Conservation (phyloP, 1,139 yeast species). For the Protomyces gravidus region DNA sequence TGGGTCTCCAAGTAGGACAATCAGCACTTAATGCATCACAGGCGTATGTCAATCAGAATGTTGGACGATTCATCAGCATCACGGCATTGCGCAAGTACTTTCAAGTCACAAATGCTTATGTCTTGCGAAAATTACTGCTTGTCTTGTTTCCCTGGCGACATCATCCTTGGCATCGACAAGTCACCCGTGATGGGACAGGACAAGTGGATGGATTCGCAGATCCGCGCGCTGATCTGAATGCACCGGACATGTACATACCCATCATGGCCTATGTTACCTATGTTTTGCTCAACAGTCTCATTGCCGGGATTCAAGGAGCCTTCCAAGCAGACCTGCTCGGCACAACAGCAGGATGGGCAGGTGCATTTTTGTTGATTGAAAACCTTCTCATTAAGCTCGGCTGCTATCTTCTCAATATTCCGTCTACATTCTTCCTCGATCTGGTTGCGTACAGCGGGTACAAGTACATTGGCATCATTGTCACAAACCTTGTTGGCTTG, state of each 20-base stretch:
- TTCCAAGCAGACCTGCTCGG: slow-evolving; percentile 94
- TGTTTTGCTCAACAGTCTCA: slow-evolving; percentile 74
- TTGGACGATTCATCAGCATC: slow-evolving; percentile 43
- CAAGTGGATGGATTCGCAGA: slow-evolving; percentile 56
- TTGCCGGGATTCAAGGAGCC: slow-evolving; percentile 81
- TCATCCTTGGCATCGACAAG: slow-evolving; percentile 57
- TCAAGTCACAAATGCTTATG: slow-evolving; percentile 86
- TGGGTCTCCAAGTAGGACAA: slow-evolving; percentile 87
- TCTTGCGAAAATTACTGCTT: slow-evolving; percentile 63
- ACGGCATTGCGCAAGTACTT: slow-evolving; percentile 71
- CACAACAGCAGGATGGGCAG: slow-evolving; percentile 79
- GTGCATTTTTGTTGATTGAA: slow-evolving; percentile 78
- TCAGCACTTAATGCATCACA: slow-evolving; percentile 68
- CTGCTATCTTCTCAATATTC: slow-evolving; percentile 56
- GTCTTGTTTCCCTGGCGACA: slow-evolving; percentile 84
- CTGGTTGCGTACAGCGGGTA: slow-evolving; percentile 87
- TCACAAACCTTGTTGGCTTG: slow-evolving; percentile 42
- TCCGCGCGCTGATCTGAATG: slow-evolving; percentile 79
- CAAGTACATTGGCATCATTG: slow-evolving; percentile 69
- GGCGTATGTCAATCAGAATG: slow-evolving; percentile 68
- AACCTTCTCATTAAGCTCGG: slow-evolving; percentile 57
- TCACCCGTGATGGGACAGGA: slow-evolving; percentile 35
- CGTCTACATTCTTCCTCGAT: slow-evolving; percentile 55
- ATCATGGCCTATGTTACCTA: slow-evolving; percentile 88
- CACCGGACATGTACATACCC: slow-evolving; percentile 96